A percentile compares a stretch with the other conserved stretches of the same genome.
phyloP scores from a whole-genome alignment of 768 basidiomycete genomes.

The Xanthoconium stramineum region DNA sequence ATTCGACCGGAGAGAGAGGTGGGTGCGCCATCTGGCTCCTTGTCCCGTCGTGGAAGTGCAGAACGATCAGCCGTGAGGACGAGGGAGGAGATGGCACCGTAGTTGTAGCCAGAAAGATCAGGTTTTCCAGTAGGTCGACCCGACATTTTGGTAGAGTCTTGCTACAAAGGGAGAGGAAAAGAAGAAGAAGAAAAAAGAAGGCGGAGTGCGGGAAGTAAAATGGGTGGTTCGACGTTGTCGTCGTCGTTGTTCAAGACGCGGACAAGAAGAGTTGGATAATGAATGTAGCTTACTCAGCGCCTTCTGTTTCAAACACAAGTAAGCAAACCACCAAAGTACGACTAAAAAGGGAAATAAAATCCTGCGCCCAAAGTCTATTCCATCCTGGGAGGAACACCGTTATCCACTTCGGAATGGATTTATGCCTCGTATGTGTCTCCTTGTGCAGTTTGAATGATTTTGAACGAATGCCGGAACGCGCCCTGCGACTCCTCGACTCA shows the following conservation, averaged over 20 bases:
- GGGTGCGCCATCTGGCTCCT: conserved; percentile 95
- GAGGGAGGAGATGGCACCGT: conserved; percentile 90
- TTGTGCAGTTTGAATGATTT: too few relatives aligned
- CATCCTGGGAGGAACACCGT: too few relatives aligned
- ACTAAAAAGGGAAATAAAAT: too few relatives aligned
- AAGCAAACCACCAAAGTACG: conserved; percentile 12
- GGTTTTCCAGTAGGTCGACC: conserved; percentile 51
- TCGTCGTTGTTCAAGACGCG: conserved; percentile 11
- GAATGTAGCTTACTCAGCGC: conserved; percentile 11
- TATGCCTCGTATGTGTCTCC: too few relatives aligned
- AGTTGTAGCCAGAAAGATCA: conserved; percentile 91
- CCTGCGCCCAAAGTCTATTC: too few relatives aligned
- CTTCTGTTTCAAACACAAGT: conserved; percentile 17
- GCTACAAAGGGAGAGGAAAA: conserved; percentile 2
- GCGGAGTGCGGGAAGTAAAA: not conserved
- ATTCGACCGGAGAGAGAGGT: conserved; percentile 91
- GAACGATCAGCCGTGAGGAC: conserved; percentile 91
- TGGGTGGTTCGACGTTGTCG: conserved; percentile 6
- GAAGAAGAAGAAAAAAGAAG: not conserved
- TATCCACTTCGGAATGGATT: too few relatives aligned
- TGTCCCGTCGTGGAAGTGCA: conserved; percentile 78
- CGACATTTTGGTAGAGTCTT: conserved; percentile 32
- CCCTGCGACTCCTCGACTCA: too few relatives aligned
- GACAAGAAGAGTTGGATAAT: not conserved
- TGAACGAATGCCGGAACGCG: too few relatives aligned